Evolutionary conservation across 2,329 filamentous ascomycete species (phyloP), one percentile per base, ranked within the genome.

Genomic region (Hymenoscyphus linearis): DNA sequence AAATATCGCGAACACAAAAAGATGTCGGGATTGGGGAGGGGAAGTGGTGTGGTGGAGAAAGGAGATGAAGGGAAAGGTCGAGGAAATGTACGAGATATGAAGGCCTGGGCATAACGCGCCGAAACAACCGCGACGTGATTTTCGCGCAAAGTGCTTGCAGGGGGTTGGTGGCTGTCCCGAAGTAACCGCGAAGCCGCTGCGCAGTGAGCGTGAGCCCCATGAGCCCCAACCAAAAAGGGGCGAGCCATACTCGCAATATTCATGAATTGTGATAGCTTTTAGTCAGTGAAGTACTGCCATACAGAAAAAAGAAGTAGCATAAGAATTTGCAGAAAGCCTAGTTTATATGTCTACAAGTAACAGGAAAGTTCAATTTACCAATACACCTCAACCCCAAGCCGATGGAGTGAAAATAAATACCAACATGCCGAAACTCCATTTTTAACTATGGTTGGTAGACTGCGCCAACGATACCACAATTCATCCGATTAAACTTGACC

Each of bases 401-500:
- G 40, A n/a, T 22, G n/a, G 10, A 22, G 13, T 44, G 37, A 44
- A n/a, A 3, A 47, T 13, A 47, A 47, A 47, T 47, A 18, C 40
- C 40, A 26, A 22, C 52, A 53, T 34, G 3, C 25, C 26, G 18
- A 10, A 34, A 27, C 54, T 12, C 55, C 55, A 47, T 26, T 18
- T 27, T 40, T 63, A 31, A 31, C 31, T 52, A 68, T 31, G 69
- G 68, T 18, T 69, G 59, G 68, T 85, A 87, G 70, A 84, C 87
- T 26, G 93, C 91, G 54, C 90, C 91, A 25, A 92, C 92, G 64
- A 98, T 80, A 13, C 97, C 88, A 66, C 98, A 76, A 73, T 99
- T 99, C 91, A 96, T 97, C 63, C 91, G 82, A 3, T 95, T 98
- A 70, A 97, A 97, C 71, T 89, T 85, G 59, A 96, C 93, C 76